These are phyloP conservation scores for Schwanniomyces occidentalis DNA, from an alignment of 805 yeast genomes.

Conservation along the genomic window DNA sequence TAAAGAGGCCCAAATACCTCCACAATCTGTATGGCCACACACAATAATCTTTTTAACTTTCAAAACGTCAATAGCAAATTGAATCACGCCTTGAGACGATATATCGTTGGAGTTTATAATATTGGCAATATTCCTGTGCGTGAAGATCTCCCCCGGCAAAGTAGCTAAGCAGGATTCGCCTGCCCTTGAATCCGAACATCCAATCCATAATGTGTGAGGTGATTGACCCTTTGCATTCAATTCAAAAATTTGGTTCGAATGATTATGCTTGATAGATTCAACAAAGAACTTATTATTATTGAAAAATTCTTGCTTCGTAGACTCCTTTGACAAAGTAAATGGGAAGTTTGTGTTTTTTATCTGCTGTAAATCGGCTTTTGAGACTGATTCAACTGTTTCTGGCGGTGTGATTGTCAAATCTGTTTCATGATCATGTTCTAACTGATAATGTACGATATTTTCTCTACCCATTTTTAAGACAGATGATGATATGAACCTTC, in stretches of 20 bases:
- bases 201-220: conserved; percentile 94
- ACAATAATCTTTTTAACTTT: conserved; percentile 79
- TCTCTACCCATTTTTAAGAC: conserved; percentile 44
- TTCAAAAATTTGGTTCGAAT: conserved; percentile 57
- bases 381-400: conserved; percentile 4
- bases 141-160: conserved; percentile 90
- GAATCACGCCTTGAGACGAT: conserved; percentile 74
- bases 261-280: conserved; percentile 46
- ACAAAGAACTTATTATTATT: conserved; percentile 47
- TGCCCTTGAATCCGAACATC: conserved; percentile 90
- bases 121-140: conserved; percentile 87
- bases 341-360: conserved; percentile 29
- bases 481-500: too few relatives aligned
- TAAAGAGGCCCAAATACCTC: conserved; percentile 84
- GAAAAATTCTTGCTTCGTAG: conserved; percentile 50
- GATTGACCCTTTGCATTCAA: conserved; percentile 76
- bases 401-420: too few relatives aligned
- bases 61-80: conserved; percentile 82
- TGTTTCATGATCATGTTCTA: conserved; percentile 40
- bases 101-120: conserved; percentile 69
- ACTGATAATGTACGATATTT: conserved; percentile 39
- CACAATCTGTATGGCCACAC: conserved; percentile 95
- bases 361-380: conserved; percentile 4
- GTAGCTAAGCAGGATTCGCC: conserved; percentile 75
- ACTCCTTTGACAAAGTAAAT: conserved; percentile 48